Conservation (phyloP, 306 rosid species). For the Malus asiatica region DNA sequence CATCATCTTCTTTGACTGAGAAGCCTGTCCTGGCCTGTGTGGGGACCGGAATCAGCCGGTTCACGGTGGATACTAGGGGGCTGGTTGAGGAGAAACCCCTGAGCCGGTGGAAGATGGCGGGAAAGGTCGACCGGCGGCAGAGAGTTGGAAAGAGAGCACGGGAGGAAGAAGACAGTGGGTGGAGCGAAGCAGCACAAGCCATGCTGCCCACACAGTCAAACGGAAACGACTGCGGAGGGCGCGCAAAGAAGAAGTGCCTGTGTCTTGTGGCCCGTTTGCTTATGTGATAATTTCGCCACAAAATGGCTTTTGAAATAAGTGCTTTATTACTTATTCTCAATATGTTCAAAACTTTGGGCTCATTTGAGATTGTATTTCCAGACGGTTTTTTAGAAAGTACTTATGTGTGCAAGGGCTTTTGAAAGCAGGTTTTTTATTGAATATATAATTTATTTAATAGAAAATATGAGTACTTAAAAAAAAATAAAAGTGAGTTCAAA, state of each 20-base stretch:
- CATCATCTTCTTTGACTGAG: slow-evolving; percentile 42
- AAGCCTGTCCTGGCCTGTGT: slow-evolving; percentile 48
- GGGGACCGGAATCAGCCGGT: slow-evolving; percentile 16
- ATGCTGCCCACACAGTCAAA: slow-evolving; percentile 28
- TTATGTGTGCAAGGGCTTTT: no score
- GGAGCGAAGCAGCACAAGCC: slow-evolving; percentile 35
- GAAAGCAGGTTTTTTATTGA: no score
- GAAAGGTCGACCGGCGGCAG: slow-evolving; percentile 17
- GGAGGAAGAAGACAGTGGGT: slow-evolving; percentile 3
- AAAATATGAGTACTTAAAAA: no score
- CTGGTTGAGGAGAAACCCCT: slow-evolving; percentile 15
- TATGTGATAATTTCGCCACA: no score
- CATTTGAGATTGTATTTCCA: no score
- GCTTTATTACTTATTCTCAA: no score
- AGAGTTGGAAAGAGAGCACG: slow-evolving; percentile 18
- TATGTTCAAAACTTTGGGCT: no score
- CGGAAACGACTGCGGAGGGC: neutral
- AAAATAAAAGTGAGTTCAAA: no score
- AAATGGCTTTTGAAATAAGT: no score
- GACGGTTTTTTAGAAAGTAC: no score
- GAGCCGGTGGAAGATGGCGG: slow-evolving; percentile 25
- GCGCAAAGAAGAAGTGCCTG: neutral
- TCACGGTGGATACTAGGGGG: slow-evolving; percentile 13
- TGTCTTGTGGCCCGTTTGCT: no score
- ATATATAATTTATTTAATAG: no score